Conservation (phyloP, 306 rosid genomes). For the Albizia julibrissin region DNA sequence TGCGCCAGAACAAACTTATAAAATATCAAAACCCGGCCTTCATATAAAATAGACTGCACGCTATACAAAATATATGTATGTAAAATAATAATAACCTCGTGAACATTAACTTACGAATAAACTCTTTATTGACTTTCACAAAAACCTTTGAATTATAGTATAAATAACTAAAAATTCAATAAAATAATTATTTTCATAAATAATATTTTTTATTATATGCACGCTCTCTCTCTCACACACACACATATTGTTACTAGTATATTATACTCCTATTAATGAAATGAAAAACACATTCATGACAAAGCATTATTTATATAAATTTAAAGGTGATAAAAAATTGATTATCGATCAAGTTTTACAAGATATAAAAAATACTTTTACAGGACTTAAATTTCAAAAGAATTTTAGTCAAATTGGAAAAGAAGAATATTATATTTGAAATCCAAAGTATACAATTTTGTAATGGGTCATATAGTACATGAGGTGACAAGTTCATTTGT, state of each 20-base stretch:
- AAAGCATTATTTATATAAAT: too few relatives aligned
- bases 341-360: neutral
- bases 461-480: neutral
- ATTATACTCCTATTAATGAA: neutral
- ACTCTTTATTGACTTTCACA: neutral
- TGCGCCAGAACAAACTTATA: neutral
- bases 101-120: neutral
- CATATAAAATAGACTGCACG: neutral
- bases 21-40: neutral
- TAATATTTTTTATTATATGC: neutral
- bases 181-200: neutral
- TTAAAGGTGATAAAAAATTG: neutral
- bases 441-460: neutral
- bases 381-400: neutral
- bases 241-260: too few relatives aligned
- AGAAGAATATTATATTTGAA: neutral
- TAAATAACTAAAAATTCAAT: neutral
- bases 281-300: too few relatives aligned
- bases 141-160: neutral
- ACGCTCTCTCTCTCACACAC: too few relatives aligned
- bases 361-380: too few relatives aligned
- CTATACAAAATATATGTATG: neutral
- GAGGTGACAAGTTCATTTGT: neutral
- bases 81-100: neutral
- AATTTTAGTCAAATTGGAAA: neutral